These are phyloP conservation scores for Leccinum boreale DNA, from an alignment of 768 basidiomycete species.

Conservation along the genomic window DNA sequence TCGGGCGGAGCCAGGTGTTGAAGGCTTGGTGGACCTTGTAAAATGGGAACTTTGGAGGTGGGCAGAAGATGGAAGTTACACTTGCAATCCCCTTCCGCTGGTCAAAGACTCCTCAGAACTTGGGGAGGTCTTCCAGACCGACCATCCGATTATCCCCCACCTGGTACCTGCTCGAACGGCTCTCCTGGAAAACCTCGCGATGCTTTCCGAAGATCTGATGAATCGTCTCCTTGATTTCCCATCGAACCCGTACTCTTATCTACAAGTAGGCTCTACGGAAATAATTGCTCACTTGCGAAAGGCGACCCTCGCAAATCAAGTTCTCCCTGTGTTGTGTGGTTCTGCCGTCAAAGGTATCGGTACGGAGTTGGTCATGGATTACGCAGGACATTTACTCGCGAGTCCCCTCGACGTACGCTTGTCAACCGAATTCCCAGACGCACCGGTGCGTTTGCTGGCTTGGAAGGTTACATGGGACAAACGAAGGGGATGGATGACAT, in stretches of 20 bases:
- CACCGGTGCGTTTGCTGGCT: conserved; percentile 62
- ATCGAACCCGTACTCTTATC: conserved; percentile 59
- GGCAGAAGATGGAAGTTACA: conserved; percentile 46
- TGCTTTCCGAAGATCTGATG: conserved; percentile 81
- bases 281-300: conserved; percentile 66
- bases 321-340: conserved; percentile 81
- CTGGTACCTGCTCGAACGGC: conserved; percentile 64
- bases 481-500: conserved; percentile 87
- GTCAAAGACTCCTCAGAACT: conserved; percentile 42
- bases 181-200: conserved; percentile 74
- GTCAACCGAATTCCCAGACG: conserved; percentile 40
- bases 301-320: conserved; percentile 59
- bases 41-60: conserved; percentile 84
- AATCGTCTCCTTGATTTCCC: conserved; percentile 59
- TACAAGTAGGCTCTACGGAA: conserved; percentile 48
- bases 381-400: conserved; percentile 74
- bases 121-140: conserved; percentile 44
- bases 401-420: conserved; percentile 67
- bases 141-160: conserved; percentile 69
- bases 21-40: conserved; percentile 79
- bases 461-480: conserved; percentile 92
- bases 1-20: conserved; percentile 78
- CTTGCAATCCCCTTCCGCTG: conserved; percentile 48
- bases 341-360: conserved; percentile 80
- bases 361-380: conserved; percentile 78